phyloP scores from a whole-genome alignment of 805 yeast genomes.

The Pichia occidentalis region DNA sequence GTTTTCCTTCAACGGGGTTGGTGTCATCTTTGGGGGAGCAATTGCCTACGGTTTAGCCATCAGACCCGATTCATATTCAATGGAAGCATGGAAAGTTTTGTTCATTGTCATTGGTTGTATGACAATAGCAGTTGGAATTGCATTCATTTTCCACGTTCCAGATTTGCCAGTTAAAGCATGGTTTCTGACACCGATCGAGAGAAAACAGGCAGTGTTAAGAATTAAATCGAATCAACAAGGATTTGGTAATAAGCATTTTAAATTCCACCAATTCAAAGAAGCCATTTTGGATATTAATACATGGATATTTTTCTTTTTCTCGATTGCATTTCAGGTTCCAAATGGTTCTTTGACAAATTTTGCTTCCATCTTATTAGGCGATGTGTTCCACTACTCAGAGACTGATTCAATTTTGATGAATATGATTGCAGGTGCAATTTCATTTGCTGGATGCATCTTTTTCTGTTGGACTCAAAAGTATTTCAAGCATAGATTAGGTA shows the following conservation, averaged over 20 bases:
- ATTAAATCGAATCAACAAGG: conserved; percentile 33
- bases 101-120: conserved; percentile 31
- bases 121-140: conserved; percentile 29
- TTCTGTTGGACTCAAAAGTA: conserved; percentile 24
- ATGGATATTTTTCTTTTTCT: conserved; percentile 43
- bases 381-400: conserved; percentile 23
- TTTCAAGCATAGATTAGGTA: conserved; percentile 22
- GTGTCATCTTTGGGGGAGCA: conserved; percentile 27
- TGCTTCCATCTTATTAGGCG: conserved; percentile 29
- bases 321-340: conserved; percentile 43
- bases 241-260: conserved; percentile 26
- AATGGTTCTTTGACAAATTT: conserved; percentile 54
- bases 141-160: conserved; percentile 27
- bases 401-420: conserved; percentile 23
- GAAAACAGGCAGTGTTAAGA: conserved; percentile 28
- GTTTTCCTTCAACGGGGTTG: conserved; percentile 27
- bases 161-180: conserved; percentile 31
- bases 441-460: conserved; percentile 28
- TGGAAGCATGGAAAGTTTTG: conserved; percentile 28
- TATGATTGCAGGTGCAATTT: conserved; percentile 26
- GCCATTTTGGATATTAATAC: conserved; percentile 46
- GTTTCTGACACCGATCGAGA: conserved; percentile 33
- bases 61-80: conserved; percentile 20
- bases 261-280: conserved; percentile 24
- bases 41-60: conserved; percentile 30